Conservation (phyloP, 805 yeast species). For the Torulaspora gathmanii region DNA sequence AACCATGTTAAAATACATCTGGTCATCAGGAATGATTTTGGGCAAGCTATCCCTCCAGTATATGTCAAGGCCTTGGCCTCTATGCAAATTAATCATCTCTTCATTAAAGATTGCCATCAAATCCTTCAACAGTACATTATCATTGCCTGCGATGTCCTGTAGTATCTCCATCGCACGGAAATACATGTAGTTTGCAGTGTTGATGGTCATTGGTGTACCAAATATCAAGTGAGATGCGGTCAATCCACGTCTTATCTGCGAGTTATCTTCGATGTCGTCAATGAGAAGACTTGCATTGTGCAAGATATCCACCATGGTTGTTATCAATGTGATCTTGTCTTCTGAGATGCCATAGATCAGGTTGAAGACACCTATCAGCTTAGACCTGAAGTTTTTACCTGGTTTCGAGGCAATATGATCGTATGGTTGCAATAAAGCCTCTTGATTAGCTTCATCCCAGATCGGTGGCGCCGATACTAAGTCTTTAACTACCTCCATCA, state of each 20-base stretch:
- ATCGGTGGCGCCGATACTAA: conserved; percentile 19
- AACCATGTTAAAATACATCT: conserved; percentile 73
- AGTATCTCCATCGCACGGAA: conserved; percentile 61
- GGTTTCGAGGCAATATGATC: conserved; percentile 45
- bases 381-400: conserved; percentile 54
- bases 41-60: conserved; percentile 72
- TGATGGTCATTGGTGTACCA: conserved; percentile 77
- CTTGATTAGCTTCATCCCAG: conserved; percentile 34
- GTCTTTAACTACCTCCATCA: conserved; percentile 8
- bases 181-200: conserved; percentile 78
- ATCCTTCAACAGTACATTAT: conserved; percentile 23
- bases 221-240: conserved; percentile 74
- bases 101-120: conserved; percentile 49
- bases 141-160: conserved; percentile 30
- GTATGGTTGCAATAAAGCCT: conserved; percentile 42
- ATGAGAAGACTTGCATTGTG: conserved; percentile 66
- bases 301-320: conserved; percentile 49
- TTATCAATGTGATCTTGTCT: conserved; percentile 38
- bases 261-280: conserved; percentile 85
- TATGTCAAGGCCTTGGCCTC: conserved; percentile 87
- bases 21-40: conserved; percentile 49
- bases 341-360: conserved; percentile 43
- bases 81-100: conserved; percentile 75
- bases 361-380: conserved; percentile 51
- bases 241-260: conserved; percentile 65